Percentiles rank a stretch among this genome's conserved stretches.
Evolutionary conservation across 208 protist genomes (phyloP).

Genomic region (Leishmania braziliensis): DNA sequence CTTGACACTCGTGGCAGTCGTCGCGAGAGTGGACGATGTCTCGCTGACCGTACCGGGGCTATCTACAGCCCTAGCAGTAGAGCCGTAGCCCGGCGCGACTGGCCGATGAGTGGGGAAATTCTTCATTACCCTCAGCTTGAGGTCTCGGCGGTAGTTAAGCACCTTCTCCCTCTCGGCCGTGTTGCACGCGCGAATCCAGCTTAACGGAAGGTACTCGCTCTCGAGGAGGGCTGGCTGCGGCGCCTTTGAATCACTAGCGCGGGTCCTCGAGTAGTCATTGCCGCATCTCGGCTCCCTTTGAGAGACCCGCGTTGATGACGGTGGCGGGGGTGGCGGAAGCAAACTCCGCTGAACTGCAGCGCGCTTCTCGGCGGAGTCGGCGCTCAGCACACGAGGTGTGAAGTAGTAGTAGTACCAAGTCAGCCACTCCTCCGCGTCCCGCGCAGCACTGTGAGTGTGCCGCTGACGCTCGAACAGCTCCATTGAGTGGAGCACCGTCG

Average conservation of each 20-base stretch:
- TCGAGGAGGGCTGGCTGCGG: constrained; percentile 8
- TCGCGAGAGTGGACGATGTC: background rate
- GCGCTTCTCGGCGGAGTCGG: constrained; percentile 3
- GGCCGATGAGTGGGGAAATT: background rate
- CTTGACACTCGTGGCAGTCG: background rate
- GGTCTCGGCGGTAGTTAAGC: constrained; percentile 10
- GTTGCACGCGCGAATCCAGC: constrained; percentile 10
- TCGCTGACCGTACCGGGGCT: background rate
- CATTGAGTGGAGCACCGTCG: constrained; percentile 67
- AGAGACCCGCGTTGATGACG: background rate
- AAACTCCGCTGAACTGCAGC: background rate
- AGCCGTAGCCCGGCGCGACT: too few relatives aligned
- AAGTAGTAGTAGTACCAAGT: constrained; percentile 35
- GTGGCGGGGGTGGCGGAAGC: background rate
- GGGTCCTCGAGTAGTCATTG: background rate
- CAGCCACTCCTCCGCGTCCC: constrained; percentile 42
- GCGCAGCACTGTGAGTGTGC: constrained; percentile 37
- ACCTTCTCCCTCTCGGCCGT: constrained; percentile 4
- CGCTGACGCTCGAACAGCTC: constrained; percentile 64
- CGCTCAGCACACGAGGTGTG: constrained; percentile 6
- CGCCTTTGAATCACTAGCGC: background rate
- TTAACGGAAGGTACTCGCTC: constrained; percentile 15
- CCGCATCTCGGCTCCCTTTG: background rate
- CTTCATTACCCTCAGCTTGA: constrained; percentile 18
- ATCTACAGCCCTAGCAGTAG: background rate